These are phyloP conservation scores for Elongisporangium undulatum DNA, from an alignment of 352 stramenopile genomes.

Conservation along the genomic window DNA sequence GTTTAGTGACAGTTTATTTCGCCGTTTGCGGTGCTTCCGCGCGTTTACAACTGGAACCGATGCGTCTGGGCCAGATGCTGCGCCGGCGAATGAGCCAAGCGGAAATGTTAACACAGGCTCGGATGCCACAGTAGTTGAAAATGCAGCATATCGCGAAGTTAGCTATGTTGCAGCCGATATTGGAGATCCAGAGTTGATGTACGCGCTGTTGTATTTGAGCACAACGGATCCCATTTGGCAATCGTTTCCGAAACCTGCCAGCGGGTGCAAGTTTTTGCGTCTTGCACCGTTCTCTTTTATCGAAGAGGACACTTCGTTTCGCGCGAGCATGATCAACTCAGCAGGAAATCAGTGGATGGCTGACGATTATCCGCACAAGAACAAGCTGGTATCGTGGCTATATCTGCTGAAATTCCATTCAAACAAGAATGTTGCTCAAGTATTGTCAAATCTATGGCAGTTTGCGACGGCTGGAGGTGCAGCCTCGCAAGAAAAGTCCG, in stretches of 20 bases:
- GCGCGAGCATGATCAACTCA: slow-evolving; percentile 37
- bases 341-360: slow-evolving; percentile 55
- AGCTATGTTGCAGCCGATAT: slow-evolving; percentile 80
- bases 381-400: slow-evolving; percentile 65
- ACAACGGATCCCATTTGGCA: slow-evolving; percentile 70
- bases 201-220: slow-evolving; percentile 75
- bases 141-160: slow-evolving; percentile 79
- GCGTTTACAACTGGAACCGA: slow-evolving; percentile 35
- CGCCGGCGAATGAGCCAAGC: background rate
- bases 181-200: slow-evolving; percentile 78
- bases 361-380: slow-evolving; percentile 39
- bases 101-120: background rate
- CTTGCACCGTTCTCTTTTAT: slow-evolving; percentile 42
- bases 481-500: slow-evolving; percentile 34
- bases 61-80: background rate
- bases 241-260: slow-evolving; percentile 12
- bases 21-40: slow-evolving; percentile 69
- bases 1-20: slow-evolving; percentile 79
- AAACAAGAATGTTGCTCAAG: slow-evolving; percentile 52
- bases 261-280: background rate
- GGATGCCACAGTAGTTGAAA: slow-evolving; percentile 33
- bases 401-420: slow-evolving; percentile 77
- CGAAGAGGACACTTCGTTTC: slow-evolving; percentile 37
- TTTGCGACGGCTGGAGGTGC: slow-evolving; percentile 43
- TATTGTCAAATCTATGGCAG: slow-evolving; percentile 71